Percentiles rank a stretch among this genome's conserved stretches.
Evolutionary conservation across 768 basidiomycete genomes (phyloP).

Genomic region (Pisolithus microcarpus): DNA sequence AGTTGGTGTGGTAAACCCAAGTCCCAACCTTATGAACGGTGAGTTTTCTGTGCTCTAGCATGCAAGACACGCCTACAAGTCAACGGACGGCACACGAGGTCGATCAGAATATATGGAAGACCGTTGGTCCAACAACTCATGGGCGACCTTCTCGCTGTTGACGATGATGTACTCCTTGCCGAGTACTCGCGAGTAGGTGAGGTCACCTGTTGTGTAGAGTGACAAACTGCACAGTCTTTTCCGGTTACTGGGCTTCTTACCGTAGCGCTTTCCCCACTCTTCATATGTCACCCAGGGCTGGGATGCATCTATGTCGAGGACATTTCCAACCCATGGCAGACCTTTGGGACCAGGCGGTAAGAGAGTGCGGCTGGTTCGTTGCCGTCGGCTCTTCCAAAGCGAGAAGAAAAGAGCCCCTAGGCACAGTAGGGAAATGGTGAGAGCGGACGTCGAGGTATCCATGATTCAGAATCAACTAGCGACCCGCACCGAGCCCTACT

Average conservation of each 20-base stretch:
- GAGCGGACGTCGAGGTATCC: no score
- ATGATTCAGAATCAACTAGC: no score
- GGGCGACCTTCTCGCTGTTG: constrained; percentile 15
- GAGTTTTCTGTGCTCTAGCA: not conserved
- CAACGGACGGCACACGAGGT: constrained; percentile 16
- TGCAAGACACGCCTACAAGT: no score
- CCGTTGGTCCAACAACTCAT: constrained; percentile 23
- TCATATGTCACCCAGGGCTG: constrained; percentile 13
- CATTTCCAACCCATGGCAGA: constrained; percentile 13
- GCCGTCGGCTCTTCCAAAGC: no score
- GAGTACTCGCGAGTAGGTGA: not conserved
- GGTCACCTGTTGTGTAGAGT: not conserved
- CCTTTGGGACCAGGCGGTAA: constrained; percentile 15
- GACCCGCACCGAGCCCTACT: no score
- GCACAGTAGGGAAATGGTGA: no score
- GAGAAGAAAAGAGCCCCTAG: no score
- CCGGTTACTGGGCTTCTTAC: not conserved
- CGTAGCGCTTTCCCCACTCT: not conserved
- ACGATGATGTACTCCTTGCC: constrained; percentile 17
- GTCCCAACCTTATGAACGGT: no score
- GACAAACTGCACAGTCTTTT: not conserved
- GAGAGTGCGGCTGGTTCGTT: not conserved
- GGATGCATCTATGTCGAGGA: constrained; percentile 5
- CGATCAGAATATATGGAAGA: constrained; percentile 25
- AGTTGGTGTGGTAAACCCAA: no score